A percentile compares a stretch with the other conserved stretches of the same genome.
phyloP scores from a whole-genome alignment of 129 eudicot genomes.

The Gnaphalium uliginosum region DNA sequence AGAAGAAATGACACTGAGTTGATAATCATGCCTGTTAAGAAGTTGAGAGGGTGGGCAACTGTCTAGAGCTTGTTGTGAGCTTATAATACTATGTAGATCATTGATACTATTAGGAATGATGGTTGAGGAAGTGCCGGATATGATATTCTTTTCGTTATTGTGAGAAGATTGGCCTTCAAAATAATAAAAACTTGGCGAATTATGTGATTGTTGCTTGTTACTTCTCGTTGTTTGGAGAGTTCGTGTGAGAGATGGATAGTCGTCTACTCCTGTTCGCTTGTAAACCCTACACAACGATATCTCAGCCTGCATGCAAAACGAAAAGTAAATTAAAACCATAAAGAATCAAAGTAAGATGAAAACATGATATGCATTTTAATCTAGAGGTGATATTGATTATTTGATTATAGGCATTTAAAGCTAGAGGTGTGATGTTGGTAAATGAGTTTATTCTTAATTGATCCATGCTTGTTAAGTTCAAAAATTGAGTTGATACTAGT shows the following conservation, averaged over 20 bases:
- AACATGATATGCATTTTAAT: not conserved
- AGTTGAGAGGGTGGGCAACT: constrained; percentile 3
- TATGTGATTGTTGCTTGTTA: not conserved
- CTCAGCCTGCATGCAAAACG: constrained; percentile 23
- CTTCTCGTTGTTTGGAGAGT: constrained; percentile 18
- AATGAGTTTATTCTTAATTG: constrained; percentile 1
- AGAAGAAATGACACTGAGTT: constrained; percentile 9
- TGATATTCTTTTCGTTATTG: not conserved
- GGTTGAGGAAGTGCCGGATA: constrained; percentile 13
- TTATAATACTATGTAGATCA: constrained; percentile 49
- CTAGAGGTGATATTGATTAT: constrained; percentile 1
- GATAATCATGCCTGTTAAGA: not conserved
- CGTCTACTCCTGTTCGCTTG: constrained; percentile 37
- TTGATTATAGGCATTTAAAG: constrained; percentile 8
- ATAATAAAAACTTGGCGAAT: not conserved
- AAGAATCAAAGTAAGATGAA: not conserved
- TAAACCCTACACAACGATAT: constrained; percentile 37
- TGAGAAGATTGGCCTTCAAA: constrained; percentile 22
- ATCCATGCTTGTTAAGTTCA: too few species aligned
- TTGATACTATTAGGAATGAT: constrained; percentile 8
- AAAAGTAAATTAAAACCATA: not conserved
- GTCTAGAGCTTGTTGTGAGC: constrained; percentile 35
- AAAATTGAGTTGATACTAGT: too few species aligned
- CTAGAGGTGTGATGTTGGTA: constrained; percentile 42
- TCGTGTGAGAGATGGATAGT: constrained; percentile 28